Conservation (phyloP, 75 land plant genomes). For the Gnetum montanum region DNA sequence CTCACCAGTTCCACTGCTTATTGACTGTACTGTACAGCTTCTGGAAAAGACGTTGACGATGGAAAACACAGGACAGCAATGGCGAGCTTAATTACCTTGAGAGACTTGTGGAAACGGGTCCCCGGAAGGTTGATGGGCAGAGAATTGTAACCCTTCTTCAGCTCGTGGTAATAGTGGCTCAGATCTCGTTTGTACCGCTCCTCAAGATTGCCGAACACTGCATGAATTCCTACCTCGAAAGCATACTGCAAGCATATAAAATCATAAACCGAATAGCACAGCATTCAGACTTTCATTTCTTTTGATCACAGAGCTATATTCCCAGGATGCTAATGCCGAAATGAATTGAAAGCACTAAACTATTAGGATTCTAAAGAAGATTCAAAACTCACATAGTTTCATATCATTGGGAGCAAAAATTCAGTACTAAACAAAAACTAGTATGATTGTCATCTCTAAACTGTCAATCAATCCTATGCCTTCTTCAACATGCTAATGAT, state of each 20-base stretch:
- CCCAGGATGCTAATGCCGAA: neutral
- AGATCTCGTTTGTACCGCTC: conserved; percentile 14
- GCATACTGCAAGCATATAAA: conserved; percentile 13
- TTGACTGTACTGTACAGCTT: neutral
- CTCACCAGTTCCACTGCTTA: neutral
- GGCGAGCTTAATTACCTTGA: conserved; percentile 15
- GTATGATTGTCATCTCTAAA: too few relatives aligned
- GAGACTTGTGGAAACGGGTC: conserved; percentile 14
- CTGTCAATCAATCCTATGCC: too few relatives aligned
- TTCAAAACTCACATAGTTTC: too few relatives aligned
- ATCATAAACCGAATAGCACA: neutral
- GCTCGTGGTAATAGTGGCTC: conserved; percentile 4
- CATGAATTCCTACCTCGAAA: conserved; percentile 18
- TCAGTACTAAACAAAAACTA: too few relatives aligned
- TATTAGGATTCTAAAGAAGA: too few relatives aligned
- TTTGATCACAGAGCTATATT: neutral
- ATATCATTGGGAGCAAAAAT: too few relatives aligned
- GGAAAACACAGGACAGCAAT: too few relatives aligned
- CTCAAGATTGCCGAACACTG: conserved; percentile 11
- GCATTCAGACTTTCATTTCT: neutral
- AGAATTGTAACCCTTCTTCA: conserved; percentile 29
- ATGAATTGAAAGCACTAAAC: neutral
- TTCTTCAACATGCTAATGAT: too few relatives aligned
- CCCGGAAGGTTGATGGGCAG: conserved; percentile 25
- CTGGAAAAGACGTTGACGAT: neutral